Conservation (phyloP, 805 yeast genomes). For the Tetrapisispora phaffii region DNA sequence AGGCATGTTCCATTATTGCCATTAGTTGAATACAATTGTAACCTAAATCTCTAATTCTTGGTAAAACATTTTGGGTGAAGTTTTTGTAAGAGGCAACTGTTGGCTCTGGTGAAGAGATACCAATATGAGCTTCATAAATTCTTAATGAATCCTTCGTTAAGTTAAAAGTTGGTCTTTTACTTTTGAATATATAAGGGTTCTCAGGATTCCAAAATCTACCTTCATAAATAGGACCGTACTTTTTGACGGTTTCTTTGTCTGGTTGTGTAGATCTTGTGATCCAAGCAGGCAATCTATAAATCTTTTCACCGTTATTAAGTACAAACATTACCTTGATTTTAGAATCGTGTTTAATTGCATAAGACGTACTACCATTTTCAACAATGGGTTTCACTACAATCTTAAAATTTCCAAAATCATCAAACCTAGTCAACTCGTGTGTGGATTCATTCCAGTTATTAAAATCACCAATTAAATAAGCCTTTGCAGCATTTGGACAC, state of each 20-base stretch:
- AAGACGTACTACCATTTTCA: conserved; percentile 25
- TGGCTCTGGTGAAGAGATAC: conserved; percentile 88
- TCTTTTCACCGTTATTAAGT: conserved; percentile 53
- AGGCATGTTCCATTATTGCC: conserved; percentile 99
- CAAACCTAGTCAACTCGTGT: conserved; percentile 43
- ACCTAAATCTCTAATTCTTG: conserved; percentile 76
- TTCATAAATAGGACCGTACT: conserved; percentile 47
- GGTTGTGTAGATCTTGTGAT: conserved; percentile 73
- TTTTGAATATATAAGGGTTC: conserved; percentile 46
- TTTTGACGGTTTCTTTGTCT: conserved; percentile 38
- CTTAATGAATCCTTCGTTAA: conserved; percentile 42
- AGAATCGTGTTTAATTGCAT: conserved; percentile 72
- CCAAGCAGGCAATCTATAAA: conserved; percentile 89
- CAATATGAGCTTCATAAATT: conserved; percentile 92
- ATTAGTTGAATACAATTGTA: conserved; percentile 89
- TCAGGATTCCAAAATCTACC: conserved; percentile 91
- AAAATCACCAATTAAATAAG: conserved; percentile 85
- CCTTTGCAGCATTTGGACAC: conserved; percentile 77
- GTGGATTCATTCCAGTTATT: conserved; percentile 63
- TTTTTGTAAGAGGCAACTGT: conserved; percentile 76
- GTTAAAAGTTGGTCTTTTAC: conserved; percentile 49
- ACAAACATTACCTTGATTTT: conserved; percentile 62
- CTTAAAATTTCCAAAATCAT: conserved; percentile 64
- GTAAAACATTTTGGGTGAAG: conserved; percentile 70
- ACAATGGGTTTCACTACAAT: conserved; percentile 45